phyloP scores from a whole-genome alignment of 2,329 filamentous ascomycete species.

The Phyllosticta citrichinensis region DNA sequence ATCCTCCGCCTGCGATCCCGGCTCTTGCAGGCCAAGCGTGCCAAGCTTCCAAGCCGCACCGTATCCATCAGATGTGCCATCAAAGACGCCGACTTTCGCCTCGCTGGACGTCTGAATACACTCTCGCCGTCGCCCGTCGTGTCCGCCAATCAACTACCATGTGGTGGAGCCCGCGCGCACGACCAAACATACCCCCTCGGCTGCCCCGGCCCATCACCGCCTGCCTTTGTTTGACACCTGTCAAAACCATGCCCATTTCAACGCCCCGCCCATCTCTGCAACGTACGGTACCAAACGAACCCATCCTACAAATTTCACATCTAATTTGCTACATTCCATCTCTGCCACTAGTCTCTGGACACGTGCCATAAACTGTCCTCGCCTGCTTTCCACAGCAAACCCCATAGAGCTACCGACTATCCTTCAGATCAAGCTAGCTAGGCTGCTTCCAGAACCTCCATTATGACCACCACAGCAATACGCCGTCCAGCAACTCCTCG shows the following conservation, averaged over 20 bases:
- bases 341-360: not conserved
- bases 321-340: not conserved
- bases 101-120: not conserved
- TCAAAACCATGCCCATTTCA: not conserved
- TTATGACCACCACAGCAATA: not conserved
- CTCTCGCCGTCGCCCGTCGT: not conserved
- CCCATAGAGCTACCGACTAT: not conserved
- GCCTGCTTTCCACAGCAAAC: not conserved
- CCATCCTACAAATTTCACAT: no score
- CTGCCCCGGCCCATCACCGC: not conserved
- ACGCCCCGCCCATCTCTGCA: no score
- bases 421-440: not conserved
- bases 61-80: not conserved
- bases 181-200: not conserved
- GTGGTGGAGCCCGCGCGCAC: not conserved
- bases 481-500: not conserved
- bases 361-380: not conserved
- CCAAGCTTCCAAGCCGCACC: constrained; percentile 9
- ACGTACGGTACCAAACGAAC: no score
- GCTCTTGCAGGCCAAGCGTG: constrained; percentile 8
- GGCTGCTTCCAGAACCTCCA: not conserved
- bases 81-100: not conserved
- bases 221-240: not conserved
- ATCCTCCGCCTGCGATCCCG: not conserved
- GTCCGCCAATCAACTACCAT: not conserved